Evolutionary conservation across 495 filamentous ascomycete species (phyloP), one percentile per base, ranked within the genome.

Genomic region (Copromyces sp.): DNA sequence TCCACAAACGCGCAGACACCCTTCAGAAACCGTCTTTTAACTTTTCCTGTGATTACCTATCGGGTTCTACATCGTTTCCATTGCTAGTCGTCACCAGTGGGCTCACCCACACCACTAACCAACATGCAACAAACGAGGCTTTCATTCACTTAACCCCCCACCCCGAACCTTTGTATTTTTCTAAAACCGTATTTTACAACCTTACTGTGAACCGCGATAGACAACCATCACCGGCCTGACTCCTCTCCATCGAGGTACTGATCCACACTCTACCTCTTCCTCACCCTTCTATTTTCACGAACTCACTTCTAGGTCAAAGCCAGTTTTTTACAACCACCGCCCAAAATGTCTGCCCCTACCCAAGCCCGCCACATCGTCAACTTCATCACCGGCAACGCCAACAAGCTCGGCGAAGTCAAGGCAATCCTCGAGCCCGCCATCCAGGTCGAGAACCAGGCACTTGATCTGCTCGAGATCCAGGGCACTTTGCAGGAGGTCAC

Each of bases 331-430:
- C 69, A 14, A 74, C n/a, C 71, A 47, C 29, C 35, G 37, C n/a
- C n/a, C 44, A 70, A 71, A 40, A 72, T 74, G 73, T 65, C 53
- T 12, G 39, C 70, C 40, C 77, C 77, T 9, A 73, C 72, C 12
- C 68, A 69, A 53, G 75, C 75, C 65, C 73, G 74, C 8, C 81
- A 78, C 68, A 74, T 77, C 2, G 76, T 99, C 42, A 93, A 97
- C 84, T 99, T 99, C 85, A 97, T 99, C 77, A 99, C 96, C 3
- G 92, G 95, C 75, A 99, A 99, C 84, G 86, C 88, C 75, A 96
- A 97, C 84, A 99, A 99, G 83, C 88, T 99, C 69, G 79, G 80
- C 72, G 95, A 99, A 82, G 93, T 97, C 75, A 87, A 90, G 78
- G 90, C 91, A 14, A 98, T 99, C 77, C 86, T 99, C 20, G 89